Conservation (phyloP, 805 yeast species). For the Candida sithepensis region DNA sequence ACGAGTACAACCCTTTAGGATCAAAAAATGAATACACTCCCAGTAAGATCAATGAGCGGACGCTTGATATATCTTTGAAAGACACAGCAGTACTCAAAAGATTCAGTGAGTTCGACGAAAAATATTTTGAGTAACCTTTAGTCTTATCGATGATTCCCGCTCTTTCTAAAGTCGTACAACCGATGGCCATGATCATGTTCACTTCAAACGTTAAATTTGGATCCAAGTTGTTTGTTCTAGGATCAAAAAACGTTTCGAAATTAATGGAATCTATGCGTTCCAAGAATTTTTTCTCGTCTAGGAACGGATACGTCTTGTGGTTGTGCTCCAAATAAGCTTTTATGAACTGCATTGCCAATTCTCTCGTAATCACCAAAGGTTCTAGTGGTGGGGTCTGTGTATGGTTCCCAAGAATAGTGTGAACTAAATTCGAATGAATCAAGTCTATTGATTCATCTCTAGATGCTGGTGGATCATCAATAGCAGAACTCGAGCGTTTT, state of each 20-base stretch:
- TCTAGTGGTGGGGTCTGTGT: slow-evolving; percentile 29
- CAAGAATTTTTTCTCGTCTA: slow-evolving; percentile 36
- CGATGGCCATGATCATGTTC: slow-evolving; percentile 51
- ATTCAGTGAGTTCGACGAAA: slow-evolving; percentile 40
- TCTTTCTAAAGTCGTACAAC: slow-evolving; percentile 47
- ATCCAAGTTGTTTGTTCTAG: slow-evolving; percentile 15
- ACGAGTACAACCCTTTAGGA: slow-evolving; percentile 44
- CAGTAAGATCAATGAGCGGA: slow-evolving; percentile 39
- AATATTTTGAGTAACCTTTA: slow-evolving; percentile 37
- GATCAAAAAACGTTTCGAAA: slow-evolving; percentile 15
- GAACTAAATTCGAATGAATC: slow-evolving; percentile 13
- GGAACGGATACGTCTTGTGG: slow-evolving; percentile 41
- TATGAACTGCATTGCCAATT: slow-evolving; percentile 33
- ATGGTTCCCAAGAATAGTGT: slow-evolving; percentile 25
- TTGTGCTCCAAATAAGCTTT: slow-evolving; percentile 44
- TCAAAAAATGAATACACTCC: slow-evolving; percentile 51
- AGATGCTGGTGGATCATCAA: background rate
- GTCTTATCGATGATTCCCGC: slow-evolving; percentile 35
- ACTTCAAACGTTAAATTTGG: slow-evolving; percentile 39
- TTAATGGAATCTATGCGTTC: slow-evolving; percentile 27
- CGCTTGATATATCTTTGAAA: slow-evolving; percentile 37
- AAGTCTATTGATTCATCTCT: slow-evolving; percentile 7
- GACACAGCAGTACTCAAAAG: slow-evolving; percentile 36
- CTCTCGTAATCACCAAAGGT: slow-evolving; percentile 15
- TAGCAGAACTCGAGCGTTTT: background rate